phyloP scores from a whole-genome alignment of 2,329 filamentous ascomycete genomes.

The Eutypa lata region DNA sequence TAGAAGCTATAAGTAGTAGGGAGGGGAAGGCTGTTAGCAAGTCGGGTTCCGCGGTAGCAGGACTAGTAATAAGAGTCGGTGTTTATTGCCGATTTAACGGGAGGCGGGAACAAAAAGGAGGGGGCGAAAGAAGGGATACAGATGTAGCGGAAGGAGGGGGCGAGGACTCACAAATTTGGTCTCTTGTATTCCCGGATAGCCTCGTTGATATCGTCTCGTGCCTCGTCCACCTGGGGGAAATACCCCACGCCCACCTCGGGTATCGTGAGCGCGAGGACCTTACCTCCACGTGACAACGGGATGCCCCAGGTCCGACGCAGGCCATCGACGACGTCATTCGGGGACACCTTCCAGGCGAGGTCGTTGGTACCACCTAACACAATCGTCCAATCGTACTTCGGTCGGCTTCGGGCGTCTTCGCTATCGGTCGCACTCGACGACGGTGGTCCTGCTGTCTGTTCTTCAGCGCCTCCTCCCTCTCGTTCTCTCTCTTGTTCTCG shows the following conservation, averaged over 20 bases:
- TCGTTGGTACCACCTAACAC: slow-evolving; percentile 66
- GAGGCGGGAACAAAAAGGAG: too few species aligned
- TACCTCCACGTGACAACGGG: slow-evolving; percentile 45
- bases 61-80: too few species aligned
- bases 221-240: slow-evolving; percentile 25
- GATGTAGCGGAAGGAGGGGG: background rate
- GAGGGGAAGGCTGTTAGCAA: too few species aligned
- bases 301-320: slow-evolving; percentile 50
- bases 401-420: background rate
- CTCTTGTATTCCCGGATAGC: slow-evolving; percentile 48
- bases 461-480: too few species aligned
- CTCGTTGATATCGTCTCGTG: slow-evolving; percentile 47
- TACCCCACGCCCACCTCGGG: slow-evolving; percentile 44
- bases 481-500: too few species aligned
- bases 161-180: slow-evolving; percentile 48
- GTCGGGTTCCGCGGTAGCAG: too few species aligned
- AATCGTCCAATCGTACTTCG: slow-evolving; percentile 59
- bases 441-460: too few species aligned
- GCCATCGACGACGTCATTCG: slow-evolving; percentile 43
- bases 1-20: slow-evolving; percentile 38
- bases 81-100: too few species aligned
- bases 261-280: slow-evolving; percentile 62
- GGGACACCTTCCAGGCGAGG: slow-evolving; percentile 37
- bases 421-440: background rate
- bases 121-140: background rate